Percentiles rank a stretch among this genome's conserved stretches.
Evolutionary conservation across 2,329 filamentous ascomycete genomes (phyloP).

Genomic region (Cladosporium sp.): DNA sequence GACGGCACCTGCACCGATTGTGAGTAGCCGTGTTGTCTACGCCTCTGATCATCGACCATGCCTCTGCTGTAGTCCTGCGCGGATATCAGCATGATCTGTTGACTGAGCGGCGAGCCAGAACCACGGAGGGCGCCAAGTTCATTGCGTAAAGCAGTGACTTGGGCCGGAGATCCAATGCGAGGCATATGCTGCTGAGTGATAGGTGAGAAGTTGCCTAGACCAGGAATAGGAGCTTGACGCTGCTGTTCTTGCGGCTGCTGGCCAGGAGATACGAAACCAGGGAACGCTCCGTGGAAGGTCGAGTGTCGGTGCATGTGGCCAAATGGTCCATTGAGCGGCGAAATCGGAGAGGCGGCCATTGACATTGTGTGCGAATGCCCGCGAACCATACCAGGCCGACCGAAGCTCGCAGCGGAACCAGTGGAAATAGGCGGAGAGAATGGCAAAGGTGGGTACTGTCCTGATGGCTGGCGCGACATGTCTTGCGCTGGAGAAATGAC

Average conservation of each 20-base stretch:
- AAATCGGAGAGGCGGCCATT: slow-evolving; percentile 69
- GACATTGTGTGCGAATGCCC: slow-evolving; percentile 57
- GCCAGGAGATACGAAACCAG: slow-evolving; percentile 13
- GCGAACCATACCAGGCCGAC: slow-evolving; percentile 33
- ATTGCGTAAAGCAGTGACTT: slow-evolving; percentile 38
- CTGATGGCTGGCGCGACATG: slow-evolving; percentile 70
- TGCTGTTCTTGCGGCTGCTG: slow-evolving; percentile 19
- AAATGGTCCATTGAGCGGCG: slow-evolving; percentile 59
- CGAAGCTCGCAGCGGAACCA: slow-evolving; percentile 71
- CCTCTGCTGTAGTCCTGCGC: slow-evolving; percentile 33
- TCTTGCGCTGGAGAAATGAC: slow-evolving; percentile 50
- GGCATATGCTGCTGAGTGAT: slow-evolving; percentile 33
- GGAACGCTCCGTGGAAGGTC: slow-evolving; percentile 47
- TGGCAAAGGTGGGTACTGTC: slow-evolving; percentile 71
- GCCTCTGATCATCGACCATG: slow-evolving; percentile 52
- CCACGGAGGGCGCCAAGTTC: slow-evolving; percentile 30
- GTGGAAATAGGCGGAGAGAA: slow-evolving; percentile 83
- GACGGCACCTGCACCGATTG: slow-evolving; percentile 31
- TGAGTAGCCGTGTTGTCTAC: slow-evolving; percentile 45
- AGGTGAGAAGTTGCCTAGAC: slow-evolving; percentile 24
- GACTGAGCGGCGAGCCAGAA: slow-evolving; percentile 63
- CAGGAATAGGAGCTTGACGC: slow-evolving; percentile 20
- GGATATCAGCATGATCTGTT: slow-evolving; percentile 31
- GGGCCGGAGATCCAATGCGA: slow-evolving; percentile 47
- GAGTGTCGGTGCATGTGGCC: slow-evolving; percentile 70